phyloP scores from a whole-genome alignment of 1,284 basidiomycete species.

The Wallemia mellicola region DNA sequence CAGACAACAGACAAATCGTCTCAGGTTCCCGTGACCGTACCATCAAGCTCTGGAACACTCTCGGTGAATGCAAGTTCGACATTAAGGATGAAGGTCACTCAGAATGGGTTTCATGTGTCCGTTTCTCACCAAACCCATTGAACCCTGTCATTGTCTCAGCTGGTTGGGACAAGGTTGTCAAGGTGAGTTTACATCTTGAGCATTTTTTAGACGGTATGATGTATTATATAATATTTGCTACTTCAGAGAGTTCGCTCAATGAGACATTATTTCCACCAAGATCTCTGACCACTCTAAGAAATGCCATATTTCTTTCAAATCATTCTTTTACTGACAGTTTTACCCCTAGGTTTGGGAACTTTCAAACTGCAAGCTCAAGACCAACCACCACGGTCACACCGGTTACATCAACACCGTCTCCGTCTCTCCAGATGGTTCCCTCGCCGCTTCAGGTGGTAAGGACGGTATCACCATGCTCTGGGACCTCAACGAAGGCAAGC shows the following conservation, averaged over 20 bases:
- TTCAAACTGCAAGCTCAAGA: constrained; percentile 98
- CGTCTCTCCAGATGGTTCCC: constrained; percentile 93
- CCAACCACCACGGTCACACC: constrained; percentile 98
- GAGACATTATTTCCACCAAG: constrained; percentile 46
- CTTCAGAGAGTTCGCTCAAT: constrained; percentile 43
- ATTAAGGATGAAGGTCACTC: constrained; percentile 96
- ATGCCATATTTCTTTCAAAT: background rate
- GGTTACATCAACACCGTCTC: constrained; percentile 99
- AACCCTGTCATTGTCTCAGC: constrained; percentile 98
- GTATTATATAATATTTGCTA: constrained; percentile 41
- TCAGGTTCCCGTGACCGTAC: constrained; percentile 86
- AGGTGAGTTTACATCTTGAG: constrained; percentile 30
- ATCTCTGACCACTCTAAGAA: constrained; percentile 27
- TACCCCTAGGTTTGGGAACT: constrained; percentile 79
- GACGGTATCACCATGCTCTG: constrained; percentile 99
- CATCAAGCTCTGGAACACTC: constrained; percentile 99
- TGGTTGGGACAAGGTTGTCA: constrained; percentile 99
- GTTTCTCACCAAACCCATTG: constrained; percentile 92
- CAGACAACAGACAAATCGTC: constrained; percentile 95
- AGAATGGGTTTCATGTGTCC: constrained; percentile 97
- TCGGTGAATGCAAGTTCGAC: constrained; percentile 99
- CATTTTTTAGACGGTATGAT: constrained; percentile 16
- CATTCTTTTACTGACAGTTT: background rate
- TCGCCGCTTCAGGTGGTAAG: constrained; percentile 96
- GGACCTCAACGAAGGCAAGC: constrained; percentile 99